Conservation (phyloP, 2,329 filamentous ascomycete genomes). For the Fusarium burgessii region DNA sequence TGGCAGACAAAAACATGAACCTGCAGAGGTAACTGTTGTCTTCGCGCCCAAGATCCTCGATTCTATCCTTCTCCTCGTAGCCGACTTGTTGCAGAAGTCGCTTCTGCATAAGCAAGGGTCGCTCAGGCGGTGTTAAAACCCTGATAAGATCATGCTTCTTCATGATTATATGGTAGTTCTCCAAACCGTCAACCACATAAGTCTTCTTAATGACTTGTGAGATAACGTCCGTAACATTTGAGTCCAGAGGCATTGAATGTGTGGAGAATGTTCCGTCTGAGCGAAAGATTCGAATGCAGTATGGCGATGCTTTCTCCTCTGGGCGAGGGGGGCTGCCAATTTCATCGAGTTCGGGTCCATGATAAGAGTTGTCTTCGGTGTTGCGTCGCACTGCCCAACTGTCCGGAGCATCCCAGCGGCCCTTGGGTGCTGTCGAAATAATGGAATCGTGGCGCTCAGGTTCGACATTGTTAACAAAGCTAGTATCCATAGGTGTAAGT, state of each 20-base stretch:
- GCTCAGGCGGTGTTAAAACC: slow-evolving; percentile 81
- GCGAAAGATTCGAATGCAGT: slow-evolving; percentile 95
- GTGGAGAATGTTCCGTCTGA: slow-evolving; percentile 95
- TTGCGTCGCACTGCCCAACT: slow-evolving; percentile 91
- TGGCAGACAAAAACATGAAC: slow-evolving; percentile 92
- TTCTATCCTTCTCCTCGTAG: slow-evolving; percentile 85
- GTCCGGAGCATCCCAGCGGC: slow-evolving; percentile 92
- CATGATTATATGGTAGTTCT: slow-evolving; percentile 96
- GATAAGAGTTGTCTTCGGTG: slow-evolving; percentile 72
- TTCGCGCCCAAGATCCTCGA: slow-evolving; percentile 94
- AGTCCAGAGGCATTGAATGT: slow-evolving; percentile 83
- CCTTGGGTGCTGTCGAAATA: slow-evolving; percentile 56
- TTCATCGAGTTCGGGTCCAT: slow-evolving; percentile 74
- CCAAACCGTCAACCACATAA: slow-evolving; percentile 87
- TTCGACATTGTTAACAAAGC: slow-evolving; percentile 60
- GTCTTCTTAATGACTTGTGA: slow-evolving; percentile 95
- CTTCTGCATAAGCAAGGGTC: slow-evolving; percentile 92
- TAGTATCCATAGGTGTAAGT: slow-evolving; percentile 76
- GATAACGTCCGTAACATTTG: slow-evolving; percentile 88
- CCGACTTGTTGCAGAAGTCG: slow-evolving; percentile 90
- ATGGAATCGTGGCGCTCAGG: slow-evolving; percentile 55
- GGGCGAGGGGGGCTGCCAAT: slow-evolving; percentile 73
- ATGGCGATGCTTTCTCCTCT: slow-evolving; percentile 80
- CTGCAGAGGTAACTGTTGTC: slow-evolving; percentile 98
- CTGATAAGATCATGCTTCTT: slow-evolving; percentile 91